Evolutionary conservation across 2,329 filamentous ascomycete genomes (phyloP).

Genomic region (Trichoderma sp.): DNA sequence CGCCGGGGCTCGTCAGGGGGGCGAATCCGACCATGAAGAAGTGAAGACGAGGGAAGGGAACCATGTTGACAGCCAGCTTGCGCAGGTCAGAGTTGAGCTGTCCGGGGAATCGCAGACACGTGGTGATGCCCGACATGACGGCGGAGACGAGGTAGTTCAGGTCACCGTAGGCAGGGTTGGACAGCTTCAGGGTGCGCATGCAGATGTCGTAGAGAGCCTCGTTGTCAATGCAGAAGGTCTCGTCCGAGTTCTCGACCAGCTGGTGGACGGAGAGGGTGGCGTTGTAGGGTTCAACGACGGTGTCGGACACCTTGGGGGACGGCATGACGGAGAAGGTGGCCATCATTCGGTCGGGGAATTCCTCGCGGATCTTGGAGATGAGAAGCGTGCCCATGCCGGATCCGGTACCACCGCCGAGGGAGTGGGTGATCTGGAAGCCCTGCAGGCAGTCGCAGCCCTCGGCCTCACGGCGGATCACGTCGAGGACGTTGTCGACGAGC

Average conservation of each 20-base stretch:
- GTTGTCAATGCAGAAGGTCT: constrained; percentile 99
- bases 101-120: constrained; percentile 97
- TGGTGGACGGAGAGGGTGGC: constrained; percentile 98
- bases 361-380: constrained; percentile 99
- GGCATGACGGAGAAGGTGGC: constrained; percentile 98
- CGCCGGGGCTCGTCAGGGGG: constrained; percentile 83
- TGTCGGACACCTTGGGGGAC: constrained; percentile 99
- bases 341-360: constrained; percentile 99
- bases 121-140: constrained; percentile 99
- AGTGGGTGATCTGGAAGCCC: constrained; percentile 99
- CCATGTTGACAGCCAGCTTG: constrained; percentile 99
- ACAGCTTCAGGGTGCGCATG: constrained; percentile 99
- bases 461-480: constrained; percentile 97
- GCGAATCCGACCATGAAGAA: constrained; percentile 99
- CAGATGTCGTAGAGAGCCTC: constrained; percentile 99
- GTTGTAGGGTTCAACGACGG: constrained; percentile 99
- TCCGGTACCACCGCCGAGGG: constrained; percentile 99
- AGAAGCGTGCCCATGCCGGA: constrained; percentile 99
- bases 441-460: constrained; percentile 99
- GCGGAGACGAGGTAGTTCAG: constrained; percentile 99
- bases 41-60: constrained; percentile 99
- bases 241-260: constrained; percentile 99
- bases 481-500: constrained; percentile 95
- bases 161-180: constrained; percentile 97
- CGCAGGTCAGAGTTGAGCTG: constrained; percentile 99